Percentiles rank a stretch among this genome's conserved stretches.
Conservation (phyloP, 768 basidiomycete genomes). For the Mycena rebaudengoi region DNA sequence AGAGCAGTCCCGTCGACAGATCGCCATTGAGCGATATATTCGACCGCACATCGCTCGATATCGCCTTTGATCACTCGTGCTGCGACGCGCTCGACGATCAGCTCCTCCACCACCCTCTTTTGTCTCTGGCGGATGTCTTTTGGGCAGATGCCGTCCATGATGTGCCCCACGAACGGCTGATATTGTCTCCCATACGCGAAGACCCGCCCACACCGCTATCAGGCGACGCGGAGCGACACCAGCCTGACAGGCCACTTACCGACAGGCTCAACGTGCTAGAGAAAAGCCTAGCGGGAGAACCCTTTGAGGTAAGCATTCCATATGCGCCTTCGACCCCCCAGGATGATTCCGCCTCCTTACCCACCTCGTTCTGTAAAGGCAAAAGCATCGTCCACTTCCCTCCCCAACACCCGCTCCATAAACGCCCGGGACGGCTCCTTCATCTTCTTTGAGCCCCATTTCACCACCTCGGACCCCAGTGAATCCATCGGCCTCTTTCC, state of each 20-base stretch:
- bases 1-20: background rate
- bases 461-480: conserved; percentile 10
- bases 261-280: conserved; percentile 15
- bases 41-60: conserved; percentile 9
- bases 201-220: no score
- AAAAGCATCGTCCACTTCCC: background rate
- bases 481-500: conserved; percentile 23
- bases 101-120: conserved; percentile 17
- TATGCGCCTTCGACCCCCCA: background rate
- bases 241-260: background rate
- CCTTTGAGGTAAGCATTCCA: background rate
- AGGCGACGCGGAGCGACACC: background rate
- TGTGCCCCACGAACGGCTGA: background rate
- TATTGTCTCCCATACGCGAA: no score
- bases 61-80: conserved; percentile 7
- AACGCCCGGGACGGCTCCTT: background rate
- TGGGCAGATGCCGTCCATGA: conserved; percentile 22
- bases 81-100: conserved; percentile 14
- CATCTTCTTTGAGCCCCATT: background rate
- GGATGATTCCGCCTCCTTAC: background rate
- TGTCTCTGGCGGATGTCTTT: conserved; percentile 22
- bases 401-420: background rate
- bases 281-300: background rate
- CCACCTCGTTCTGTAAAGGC: background rate
- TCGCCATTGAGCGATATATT: conserved; percentile 14